Evolutionary conservation across 257 asterid genomes (phyloP).

Genomic region (Pogostemon cablin): DNA sequence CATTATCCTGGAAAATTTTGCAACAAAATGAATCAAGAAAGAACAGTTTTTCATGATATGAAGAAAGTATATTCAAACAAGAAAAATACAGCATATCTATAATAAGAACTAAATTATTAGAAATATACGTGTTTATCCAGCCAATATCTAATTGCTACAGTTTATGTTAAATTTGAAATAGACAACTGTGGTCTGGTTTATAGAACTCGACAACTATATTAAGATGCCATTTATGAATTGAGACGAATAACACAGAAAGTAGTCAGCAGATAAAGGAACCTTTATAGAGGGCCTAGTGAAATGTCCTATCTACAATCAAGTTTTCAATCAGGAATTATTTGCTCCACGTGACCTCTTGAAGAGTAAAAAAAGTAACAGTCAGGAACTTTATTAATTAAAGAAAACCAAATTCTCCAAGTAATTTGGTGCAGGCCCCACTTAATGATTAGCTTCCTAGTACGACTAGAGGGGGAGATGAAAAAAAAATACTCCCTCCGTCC

Average conservation of each 20-base stretch:
- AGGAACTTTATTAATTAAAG: not conserved
- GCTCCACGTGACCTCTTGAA: not conserved
- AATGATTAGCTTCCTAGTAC: not conserved
- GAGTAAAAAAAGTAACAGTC: too few species aligned
- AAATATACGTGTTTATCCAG: not conserved
- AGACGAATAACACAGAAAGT: not conserved
- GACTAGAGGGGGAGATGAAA: not conserved
- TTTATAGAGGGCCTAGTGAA: not conserved
- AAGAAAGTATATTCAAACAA: slow-evolving; percentile 21
- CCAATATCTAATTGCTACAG: slow-evolving; percentile 4
- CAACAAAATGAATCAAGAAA: slow-evolving; percentile 21
- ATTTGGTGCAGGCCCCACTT: not conserved
- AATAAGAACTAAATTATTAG: not conserved
- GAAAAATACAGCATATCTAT: not conserved
- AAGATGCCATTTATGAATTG: not conserved
- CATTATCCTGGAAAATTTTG: slow-evolving; percentile 71
- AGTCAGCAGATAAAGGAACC: slow-evolving; percentile 3
- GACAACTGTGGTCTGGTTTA: slow-evolving; percentile 3
- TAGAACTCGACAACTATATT: not conserved
- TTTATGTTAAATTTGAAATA: not conserved
- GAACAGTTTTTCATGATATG: slow-evolving; percentile 5
- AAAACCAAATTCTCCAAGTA: not conserved
- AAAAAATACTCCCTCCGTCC: not conserved
- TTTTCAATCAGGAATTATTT: slow-evolving; percentile 5
- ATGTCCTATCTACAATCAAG: not conserved